Percentiles rank a stretch among this genome's conserved stretches.
phyloP scores from a whole-genome alignment of 163 green algal genomes.

The Prototheca cutis region DNA sequence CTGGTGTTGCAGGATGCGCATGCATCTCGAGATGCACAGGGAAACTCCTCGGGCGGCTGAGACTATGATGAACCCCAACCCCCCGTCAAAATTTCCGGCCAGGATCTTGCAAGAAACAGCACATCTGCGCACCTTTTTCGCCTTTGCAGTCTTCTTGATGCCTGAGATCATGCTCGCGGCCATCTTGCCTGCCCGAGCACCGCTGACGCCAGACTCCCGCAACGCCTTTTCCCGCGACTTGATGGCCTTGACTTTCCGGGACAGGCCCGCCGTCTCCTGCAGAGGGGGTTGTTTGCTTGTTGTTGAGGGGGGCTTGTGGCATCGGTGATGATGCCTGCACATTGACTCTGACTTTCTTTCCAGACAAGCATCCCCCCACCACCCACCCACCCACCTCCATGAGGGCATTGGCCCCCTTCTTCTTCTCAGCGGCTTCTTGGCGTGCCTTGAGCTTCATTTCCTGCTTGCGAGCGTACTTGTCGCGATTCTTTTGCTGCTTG shows the following conservation, averaged over 20 bases:
- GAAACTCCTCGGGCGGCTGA: too few species aligned
- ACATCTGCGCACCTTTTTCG: constrained; percentile 24
- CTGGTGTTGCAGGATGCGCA: too few species aligned
- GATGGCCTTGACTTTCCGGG: constrained; percentile 26
- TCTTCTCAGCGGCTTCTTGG: constrained; percentile 17
- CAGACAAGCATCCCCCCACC: too few species aligned
- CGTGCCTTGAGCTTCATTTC: constrained; percentile 37
- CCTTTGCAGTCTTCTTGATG: constrained; percentile 28
- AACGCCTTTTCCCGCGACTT: constrained; percentile 52
- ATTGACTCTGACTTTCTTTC: too few species aligned
- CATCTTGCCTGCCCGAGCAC: constrained; percentile 39
- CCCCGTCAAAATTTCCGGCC: too few species aligned
- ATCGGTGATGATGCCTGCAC: too few species aligned
- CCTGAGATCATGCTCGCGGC: constrained; percentile 34
- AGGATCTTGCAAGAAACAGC: too few species aligned
- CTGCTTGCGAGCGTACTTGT: constrained; percentile 31
- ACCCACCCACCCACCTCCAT: too few species aligned
- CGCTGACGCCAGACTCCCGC: constrained; percentile 46
- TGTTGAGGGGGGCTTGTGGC: too few species aligned
- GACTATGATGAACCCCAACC: constrained; percentile 10
- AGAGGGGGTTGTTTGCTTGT: constrained; percentile 28
- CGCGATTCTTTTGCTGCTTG: constrained; percentile 20
- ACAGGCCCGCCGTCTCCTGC: constrained; percentile 35
- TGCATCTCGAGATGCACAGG: too few species aligned
- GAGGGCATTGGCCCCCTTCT: too few species aligned